phyloP scores from a whole-genome alignment of 1,284 basidiomycete species.

The Psilocybe mexicana region DNA sequence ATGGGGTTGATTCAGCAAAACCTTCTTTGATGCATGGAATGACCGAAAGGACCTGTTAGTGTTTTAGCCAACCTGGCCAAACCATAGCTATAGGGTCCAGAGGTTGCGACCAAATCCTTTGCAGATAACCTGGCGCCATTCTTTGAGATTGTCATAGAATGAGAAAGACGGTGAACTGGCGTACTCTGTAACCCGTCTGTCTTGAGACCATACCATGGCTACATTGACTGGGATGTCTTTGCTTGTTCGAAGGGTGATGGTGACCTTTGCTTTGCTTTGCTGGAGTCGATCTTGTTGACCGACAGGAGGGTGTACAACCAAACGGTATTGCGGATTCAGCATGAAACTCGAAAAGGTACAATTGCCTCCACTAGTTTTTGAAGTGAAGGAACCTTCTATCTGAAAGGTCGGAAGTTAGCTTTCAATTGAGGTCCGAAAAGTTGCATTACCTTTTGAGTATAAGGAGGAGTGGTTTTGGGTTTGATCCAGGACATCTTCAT shows the following conservation, averaged over 20 bases:
- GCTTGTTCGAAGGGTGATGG: conserved; percentile 56
- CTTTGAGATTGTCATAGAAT: background rate
- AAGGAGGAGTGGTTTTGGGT: conserved; percentile 38
- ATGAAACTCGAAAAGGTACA: conserved; percentile 79
- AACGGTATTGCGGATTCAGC: conserved; percentile 86
- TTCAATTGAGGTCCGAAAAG: background rate
- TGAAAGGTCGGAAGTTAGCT: conserved; percentile 26
- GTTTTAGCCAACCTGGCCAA: conserved; percentile 58
- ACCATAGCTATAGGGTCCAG: conserved; percentile 84
- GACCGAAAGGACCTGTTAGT: conserved; percentile 52
- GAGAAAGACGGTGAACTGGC: conserved; percentile 25
- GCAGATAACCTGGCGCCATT: conserved; percentile 47
- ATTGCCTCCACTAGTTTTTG: conserved; percentile 83
- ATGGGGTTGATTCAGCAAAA: background rate
- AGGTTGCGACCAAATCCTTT: conserved; percentile 71
- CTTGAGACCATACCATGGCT: conserved; percentile 74
- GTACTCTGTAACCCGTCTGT: conserved; percentile 74
- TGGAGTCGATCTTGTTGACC: conserved; percentile 13
- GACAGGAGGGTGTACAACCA: conserved; percentile 52
- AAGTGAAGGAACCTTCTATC: conserved; percentile 66
- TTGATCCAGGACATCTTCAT: conserved; percentile 52
- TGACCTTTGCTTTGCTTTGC: conserved; percentile 42
- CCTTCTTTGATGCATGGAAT: conserved; percentile 3
- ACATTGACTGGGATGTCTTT: conserved; percentile 78
- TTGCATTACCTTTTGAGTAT: conserved; percentile 42